Evolutionary conservation across 1,139 yeast genomes (phyloP).

Genomic region (Taphrina wiesneri): DNA sequence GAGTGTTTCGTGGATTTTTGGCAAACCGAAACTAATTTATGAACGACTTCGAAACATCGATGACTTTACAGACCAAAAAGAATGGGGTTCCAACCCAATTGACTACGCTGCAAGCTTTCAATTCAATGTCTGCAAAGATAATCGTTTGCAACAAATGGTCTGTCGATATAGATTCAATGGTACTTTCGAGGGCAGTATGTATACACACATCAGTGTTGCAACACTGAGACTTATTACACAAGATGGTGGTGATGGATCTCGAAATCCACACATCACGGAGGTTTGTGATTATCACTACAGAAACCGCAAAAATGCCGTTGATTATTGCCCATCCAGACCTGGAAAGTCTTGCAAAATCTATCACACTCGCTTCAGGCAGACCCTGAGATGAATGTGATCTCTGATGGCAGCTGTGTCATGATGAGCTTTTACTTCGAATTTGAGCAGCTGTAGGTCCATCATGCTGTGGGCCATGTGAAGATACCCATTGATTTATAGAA

Average conservation of each 20-base stretch:
- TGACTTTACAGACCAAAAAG: background rate
- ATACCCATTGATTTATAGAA: too few species aligned
- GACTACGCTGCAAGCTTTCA: background rate
- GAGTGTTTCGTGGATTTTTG: background rate
- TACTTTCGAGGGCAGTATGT: background rate
- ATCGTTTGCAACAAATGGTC: background rate
- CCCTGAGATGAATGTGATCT: background rate
- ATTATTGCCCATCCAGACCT: background rate
- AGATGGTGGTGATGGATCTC: background rate
- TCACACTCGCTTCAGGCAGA: background rate
- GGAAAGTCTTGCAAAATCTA: background rate
- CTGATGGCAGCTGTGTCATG: background rate
- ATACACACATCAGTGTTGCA: background rate
- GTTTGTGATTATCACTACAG: background rate
- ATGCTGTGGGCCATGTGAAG: too few species aligned
- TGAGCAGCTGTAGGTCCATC: too few species aligned
- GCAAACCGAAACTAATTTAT: background rate
- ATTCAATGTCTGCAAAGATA: background rate
- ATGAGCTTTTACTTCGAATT: background rate
- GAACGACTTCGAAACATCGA: background rate
- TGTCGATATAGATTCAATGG: background rate
- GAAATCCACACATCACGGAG: background rate
- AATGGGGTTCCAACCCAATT: background rate
- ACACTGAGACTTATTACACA: background rate
- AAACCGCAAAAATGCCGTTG: background rate